Percentiles rank a stretch among this genome's conserved stretches.
Conservation (phyloP, 371 early-diverging fungal species). For the Lichtheimia hyalospora region DNA sequence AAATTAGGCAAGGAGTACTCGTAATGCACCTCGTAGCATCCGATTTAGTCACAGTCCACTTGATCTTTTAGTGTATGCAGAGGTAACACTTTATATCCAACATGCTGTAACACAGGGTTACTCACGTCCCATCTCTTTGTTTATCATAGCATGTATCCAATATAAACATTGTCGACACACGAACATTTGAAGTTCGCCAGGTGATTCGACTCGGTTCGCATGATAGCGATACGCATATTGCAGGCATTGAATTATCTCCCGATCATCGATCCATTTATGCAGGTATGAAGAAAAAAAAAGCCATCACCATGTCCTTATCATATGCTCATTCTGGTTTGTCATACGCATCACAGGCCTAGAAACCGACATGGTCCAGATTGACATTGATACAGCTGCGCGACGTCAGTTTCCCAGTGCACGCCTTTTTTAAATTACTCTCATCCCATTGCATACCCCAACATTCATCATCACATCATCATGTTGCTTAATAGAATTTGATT, state of each 20-base stretch:
- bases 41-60: slow-evolving; percentile 29
- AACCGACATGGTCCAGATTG: slow-evolving; percentile 21
- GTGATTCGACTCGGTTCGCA: slow-evolving; percentile 46
- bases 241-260: slow-evolving; percentile 29
- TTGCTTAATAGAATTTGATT: too few species aligned
- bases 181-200: slow-evolving; percentile 75
- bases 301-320: neutral
- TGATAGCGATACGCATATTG: slow-evolving; percentile 29
- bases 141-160: slow-evolving; percentile 64
- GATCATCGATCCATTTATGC: slow-evolving; percentile 24
- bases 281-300: neutral
- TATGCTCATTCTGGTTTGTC: neutral
- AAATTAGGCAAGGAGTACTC: slow-evolving; percentile 15
- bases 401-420: slow-evolving; percentile 19
- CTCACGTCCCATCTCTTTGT: neutral
- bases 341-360: slow-evolving; percentile 12
- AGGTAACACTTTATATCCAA: neutral
- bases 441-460: too few species aligned
- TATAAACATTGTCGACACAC: slow-evolving; percentile 78
- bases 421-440: too few species aligned
- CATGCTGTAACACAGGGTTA: neutral
- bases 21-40: slow-evolving; percentile 20
- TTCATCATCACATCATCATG: too few species aligned
- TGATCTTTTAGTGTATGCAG: slow-evolving; percentile 23
- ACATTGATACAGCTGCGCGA: slow-evolving; percentile 16